Base-by-base conservation (phyloP, 768 basidiomycete genomes). In the Baorangia bicolor region DNA sequence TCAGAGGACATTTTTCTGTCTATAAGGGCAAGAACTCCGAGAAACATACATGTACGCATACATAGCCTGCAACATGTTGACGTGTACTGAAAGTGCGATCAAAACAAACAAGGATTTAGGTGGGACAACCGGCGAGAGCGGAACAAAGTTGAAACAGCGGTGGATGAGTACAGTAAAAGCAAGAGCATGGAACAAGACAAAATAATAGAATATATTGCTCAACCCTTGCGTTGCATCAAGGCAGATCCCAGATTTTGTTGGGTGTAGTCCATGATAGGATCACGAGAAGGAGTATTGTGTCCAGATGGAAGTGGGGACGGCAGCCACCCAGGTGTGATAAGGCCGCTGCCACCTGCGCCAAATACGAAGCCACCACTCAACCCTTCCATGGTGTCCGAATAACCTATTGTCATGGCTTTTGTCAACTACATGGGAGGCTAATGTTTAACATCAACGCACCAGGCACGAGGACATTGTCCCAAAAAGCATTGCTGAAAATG, bases 401-500 rank as follows among this genome's bases (percentile, higher is more conserved):
- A 93, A 4, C 92, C 91, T 92, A 57, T 40, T 39, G 21, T 51
- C 21, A 57, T 25, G 33, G 27, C 28, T 54, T 41, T 57, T n/a
- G 42, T 53, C 45, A 56, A 47, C 53, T 4, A 49, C 12, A 33
- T 35, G 14, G 48, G 35, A 53, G 18, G 43, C 40, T 39, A 35
- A 45, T 2, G 2, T 45, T 38, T 14, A 21, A 33, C 10, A 43
- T 38, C 40, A 42, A 78, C 85, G 53, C 65, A 90, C 90, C 92
- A 58, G 92, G 92, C 25, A 94, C 87, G 34, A 94, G 81, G 64
- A 93, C 84, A 61, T 81, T 92, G 70, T 93, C 92, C 92, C 92
- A 94, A 70, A 94, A 94, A 39, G 83, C 84, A 55, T 78, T 83
- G 57, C 83, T 87, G 49, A 94, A 75, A 40, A 93, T 86, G 64